Evolutionary conservation across 1,284 basidiomycete genomes (phyloP).

Genomic region (Puccinia sorghi): DNA sequence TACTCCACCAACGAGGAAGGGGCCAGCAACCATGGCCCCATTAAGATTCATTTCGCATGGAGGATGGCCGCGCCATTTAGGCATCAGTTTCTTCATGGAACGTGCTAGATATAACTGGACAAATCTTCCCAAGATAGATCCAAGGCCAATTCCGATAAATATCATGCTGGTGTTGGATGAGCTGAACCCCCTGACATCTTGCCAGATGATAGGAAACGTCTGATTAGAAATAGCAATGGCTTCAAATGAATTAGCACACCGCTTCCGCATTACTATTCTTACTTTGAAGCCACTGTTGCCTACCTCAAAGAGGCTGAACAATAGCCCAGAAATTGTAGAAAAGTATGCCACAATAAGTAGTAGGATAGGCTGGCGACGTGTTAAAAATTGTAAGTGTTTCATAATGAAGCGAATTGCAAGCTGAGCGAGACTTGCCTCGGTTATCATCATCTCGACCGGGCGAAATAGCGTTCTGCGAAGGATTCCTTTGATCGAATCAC

Average conservation of each 20-base stretch:
- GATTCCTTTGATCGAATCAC: constrained; percentile 64
- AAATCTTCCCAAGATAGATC: constrained; percentile 64
- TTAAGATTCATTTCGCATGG: constrained; percentile 70
- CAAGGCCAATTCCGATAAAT: constrained; percentile 71
- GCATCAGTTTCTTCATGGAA: constrained; percentile 62
- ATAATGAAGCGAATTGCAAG: background rate
- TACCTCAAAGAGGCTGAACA: constrained; percentile 60
- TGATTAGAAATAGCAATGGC: constrained; percentile 3
- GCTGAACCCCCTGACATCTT: constrained; percentile 64
- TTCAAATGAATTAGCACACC: background rate
- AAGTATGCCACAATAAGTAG: constrained; percentile 67
- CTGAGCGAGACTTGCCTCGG: constrained; percentile 59
- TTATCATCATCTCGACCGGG: constrained; percentile 68
- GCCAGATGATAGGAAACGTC: constrained; percentile 64
- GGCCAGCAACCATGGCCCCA: constrained; percentile 64
- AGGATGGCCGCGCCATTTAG: constrained; percentile 62
- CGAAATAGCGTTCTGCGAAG: constrained; percentile 65
- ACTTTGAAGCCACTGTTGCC: background rate
- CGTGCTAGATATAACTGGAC: constrained; percentile 57
- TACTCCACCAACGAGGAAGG: constrained; percentile 65
- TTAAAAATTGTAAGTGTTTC: background rate
- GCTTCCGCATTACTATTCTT: background rate
- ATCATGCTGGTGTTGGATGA: constrained; percentile 66
- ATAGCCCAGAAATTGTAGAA: constrained; percentile 68
- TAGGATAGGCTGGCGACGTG: constrained; percentile 63